phyloP scores from a whole-genome alignment of 257 asterid species.

The Thymus quinquecostatus region DNA sequence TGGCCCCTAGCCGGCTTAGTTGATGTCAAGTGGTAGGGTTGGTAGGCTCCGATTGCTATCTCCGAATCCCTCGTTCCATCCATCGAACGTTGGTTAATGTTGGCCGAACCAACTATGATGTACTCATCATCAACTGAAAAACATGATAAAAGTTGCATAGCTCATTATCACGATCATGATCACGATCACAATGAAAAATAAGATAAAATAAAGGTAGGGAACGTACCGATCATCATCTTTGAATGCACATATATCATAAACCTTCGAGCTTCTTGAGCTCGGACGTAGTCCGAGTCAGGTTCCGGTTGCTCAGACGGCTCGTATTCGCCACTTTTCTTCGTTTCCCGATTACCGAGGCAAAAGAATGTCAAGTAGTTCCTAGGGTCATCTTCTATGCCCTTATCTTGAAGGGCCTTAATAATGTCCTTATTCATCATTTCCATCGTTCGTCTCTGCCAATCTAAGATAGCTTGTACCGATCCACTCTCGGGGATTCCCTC shows the following conservation, averaged over 20 bases:
- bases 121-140: conserved; percentile 85
- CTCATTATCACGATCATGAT: too few relatives aligned
- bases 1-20: conserved; percentile 76
- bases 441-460: conserved; percentile 86
- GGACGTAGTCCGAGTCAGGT: conserved; percentile 60
- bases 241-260: conserved; percentile 95
- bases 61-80: conserved; percentile 92
- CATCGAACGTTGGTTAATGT: conserved; percentile 94
- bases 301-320: conserved; percentile 78
- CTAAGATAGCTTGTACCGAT: conserved; percentile 85
- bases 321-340: conserved; percentile 71
- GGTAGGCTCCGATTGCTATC: conserved; percentile 88
- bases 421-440: conserved; percentile 85
- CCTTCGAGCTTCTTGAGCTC: conserved; percentile 85
- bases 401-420: conserved; percentile 57
- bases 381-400: conserved; percentile 75
- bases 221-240: conserved; percentile 87
- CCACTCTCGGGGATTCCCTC: conserved; percentile 91
- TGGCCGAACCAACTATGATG: conserved; percentile 89
- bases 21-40: conserved; percentile 65
- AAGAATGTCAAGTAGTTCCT: conserved; percentile 79
- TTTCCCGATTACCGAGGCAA: conserved; percentile 82
- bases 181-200: not conserved
- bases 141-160: not conserved
- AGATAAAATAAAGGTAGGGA: not conserved